Evolutionary conservation across 108 stramenopile species (phyloP), one percentile per base, ranked within the genome.

Genomic region (Nannochloropsis salina): DNA sequence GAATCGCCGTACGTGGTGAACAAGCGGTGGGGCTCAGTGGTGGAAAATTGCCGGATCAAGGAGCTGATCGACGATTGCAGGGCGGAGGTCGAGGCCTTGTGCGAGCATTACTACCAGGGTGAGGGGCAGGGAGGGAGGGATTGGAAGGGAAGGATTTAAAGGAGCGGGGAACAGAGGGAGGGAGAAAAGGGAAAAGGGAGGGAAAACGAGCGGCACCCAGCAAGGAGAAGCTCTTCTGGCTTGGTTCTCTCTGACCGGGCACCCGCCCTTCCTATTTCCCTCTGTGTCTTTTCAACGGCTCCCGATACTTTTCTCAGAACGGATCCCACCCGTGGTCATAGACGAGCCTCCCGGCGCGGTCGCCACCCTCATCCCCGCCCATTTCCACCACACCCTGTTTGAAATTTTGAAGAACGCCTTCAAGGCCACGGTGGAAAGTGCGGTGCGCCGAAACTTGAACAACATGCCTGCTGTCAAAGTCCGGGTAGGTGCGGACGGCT

Each of bases 301-400:
- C 61, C 61, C 61, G 4, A n/a, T 8, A 1, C 2, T 6, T n/a
- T n/a, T 6, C n/a, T 2, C 61, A 74, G 61, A 74, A n/a, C 61
- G 61, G 20, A 74, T 74, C 8, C 61, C 61, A 0, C 61, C 61
- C n/a, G 3, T 74, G 61, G 61, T 74, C 5, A 74, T 74, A 0
- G 61, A 74, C 61, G 61, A 74, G 6, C 61, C 61, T 74, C 61
- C 61, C 4, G 61, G 61, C 20, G 61, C 61, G 8, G 61, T 74
- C 20, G 61, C 61, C 20, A 74, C 61, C 8, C 8, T 74, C 3
- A 74, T 88, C 22, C 88, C 88, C 2, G 84, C 84, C 45, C 88
- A 88, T 45, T 84, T 88, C 42, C 88, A 88, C 61, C 88, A 88
- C 88, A 61, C 84, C 20, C 84, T 88, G 9, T 88, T 88, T 45